Base-by-base conservation (phyloP, 2,329 filamentous ascomycete species). In the Lachnellula suecica region DNA sequence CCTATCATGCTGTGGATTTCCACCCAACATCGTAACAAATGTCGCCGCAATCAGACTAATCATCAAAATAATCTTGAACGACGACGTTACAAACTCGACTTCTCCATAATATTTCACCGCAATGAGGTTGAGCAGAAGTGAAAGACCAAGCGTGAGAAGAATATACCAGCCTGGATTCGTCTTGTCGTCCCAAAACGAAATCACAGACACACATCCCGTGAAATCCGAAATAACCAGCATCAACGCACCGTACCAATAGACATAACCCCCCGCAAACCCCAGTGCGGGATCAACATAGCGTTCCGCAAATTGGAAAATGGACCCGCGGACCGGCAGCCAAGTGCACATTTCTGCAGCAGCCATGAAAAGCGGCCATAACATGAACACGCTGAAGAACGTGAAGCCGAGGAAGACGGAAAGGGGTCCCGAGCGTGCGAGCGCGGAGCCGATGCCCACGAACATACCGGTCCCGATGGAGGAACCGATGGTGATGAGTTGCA, bases 11-110 rank as follows among this genome's bases (percentile, higher is more conserved):
- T 71, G 71, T 5, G 80, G 80, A 0, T 73, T 79, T 47, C 80
- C 81, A 34, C 79, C 76, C 66, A 82, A 77, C 70, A 68, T 88
- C 53, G 83, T 73, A 62, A 83, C 75, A 48, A 83, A 66, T 49
- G 76, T 75, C 4, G 82, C 66, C 47, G 83, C 75, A 64, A 83
- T 76, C 42, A 84, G 73, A 15, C 79, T 79, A 13, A 81, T 61
- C 58, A 85, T 81, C 54, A 78, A 78, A 53, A 83, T 73, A 35
- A 85, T 72, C 69, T 85, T 85, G 69, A 84, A 74, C 46, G 75
- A 78, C 38, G 80, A 78, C 57, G 84, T 83, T 72, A 79, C 79
- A 63, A 85, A 84, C 63, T 85, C 82, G 42, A 79, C 75, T 67
- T 85, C 82, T 38, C 82, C 82, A 60, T 82, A 85, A 19, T 79